These are phyloP conservation scores for Polygonum aviculare DNA, from an alignment of 148 eudicot genomes.

Conservation along the genomic window DNA sequence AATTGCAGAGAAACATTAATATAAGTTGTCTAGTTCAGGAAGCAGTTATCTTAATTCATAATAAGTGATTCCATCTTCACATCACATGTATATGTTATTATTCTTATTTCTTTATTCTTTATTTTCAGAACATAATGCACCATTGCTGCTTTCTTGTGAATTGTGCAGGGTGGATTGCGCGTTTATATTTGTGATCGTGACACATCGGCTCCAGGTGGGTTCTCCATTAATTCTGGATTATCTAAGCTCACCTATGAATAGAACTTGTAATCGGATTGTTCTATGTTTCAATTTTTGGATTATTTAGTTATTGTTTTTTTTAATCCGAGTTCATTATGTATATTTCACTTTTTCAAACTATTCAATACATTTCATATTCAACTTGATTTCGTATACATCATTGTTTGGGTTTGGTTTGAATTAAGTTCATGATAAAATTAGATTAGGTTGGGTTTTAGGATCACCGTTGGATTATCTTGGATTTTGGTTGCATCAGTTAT, in stretches of 20 bases:
- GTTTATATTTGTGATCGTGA: slow-evolving; percentile 71
- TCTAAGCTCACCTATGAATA: not conserved
- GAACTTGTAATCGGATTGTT: not conserved
- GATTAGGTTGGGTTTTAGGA: not conserved
- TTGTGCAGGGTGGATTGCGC: slow-evolving; percentile 70
- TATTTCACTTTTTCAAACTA: not conserved
- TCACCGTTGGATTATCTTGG: not conserved
- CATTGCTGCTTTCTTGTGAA: not conserved
- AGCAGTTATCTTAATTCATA: not conserved
- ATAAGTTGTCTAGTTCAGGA: not conserved
- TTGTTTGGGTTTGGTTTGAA: not conserved
- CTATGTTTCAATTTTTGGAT: not conserved
- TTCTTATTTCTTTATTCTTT: not conserved
- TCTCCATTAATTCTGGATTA: not conserved
- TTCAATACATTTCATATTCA: not conserved
- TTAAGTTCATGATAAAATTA: not conserved
- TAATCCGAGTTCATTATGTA: not conserved
- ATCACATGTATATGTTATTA: not conserved
- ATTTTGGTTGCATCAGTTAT: not conserved
- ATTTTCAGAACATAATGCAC: not conserved
- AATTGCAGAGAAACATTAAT: not conserved
- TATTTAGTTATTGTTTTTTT: not conserved
- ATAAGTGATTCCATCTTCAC: not conserved
- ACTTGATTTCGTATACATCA: not conserved
- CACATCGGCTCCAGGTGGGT: slow-evolving; percentile 74